phyloP scores from a whole-genome alignment of 805 yeast genomes.

The Nakazawaea ernobii region DNA sequence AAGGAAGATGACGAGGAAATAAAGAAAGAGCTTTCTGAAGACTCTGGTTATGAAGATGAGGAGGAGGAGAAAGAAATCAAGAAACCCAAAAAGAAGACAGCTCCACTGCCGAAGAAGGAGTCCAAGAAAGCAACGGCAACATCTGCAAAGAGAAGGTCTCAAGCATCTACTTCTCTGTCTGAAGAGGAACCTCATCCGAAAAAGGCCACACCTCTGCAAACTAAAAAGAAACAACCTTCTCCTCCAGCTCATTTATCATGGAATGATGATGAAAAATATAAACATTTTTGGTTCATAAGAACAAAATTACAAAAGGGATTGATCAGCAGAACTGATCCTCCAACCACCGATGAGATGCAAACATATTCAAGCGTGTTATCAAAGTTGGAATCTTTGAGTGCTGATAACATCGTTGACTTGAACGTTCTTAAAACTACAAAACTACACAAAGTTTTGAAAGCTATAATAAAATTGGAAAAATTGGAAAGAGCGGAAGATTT shows the following conservation, averaged over 20 bases:
- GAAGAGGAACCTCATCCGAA: conserved; percentile 1
- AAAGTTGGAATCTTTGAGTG: conserved; percentile 35
- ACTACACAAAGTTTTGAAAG: conserved; percentile 46
- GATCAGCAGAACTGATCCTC: conserved; percentile 35
- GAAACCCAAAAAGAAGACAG: neutral
- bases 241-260: conserved; percentile 4
- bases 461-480: conserved; percentile 33
- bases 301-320: conserved; percentile 42
- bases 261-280: conserved; percentile 34
- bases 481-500: conserved; percentile 38
- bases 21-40: conserved; percentile 14
- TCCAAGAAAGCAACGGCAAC: conserved; percentile 1
- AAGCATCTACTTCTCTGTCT: conserved; percentile 1
- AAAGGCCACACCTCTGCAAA: neutral
- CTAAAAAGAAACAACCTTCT: neutral
- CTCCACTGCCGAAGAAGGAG: neutral
- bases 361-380: conserved; percentile 33
- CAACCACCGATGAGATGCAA: conserved; percentile 38
- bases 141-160: conserved; percentile 9
- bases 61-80: conserved; percentile 15
- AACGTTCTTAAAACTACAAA: conserved; percentile 39
- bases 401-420: conserved; percentile 21
- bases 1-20: conserved; percentile 4
- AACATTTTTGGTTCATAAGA: conserved; percentile 42
- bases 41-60: conserved; percentile 16